phyloP scores from a whole-genome alignment of 371 early-diverging fungal genomes.

The Blyttiomyces sp. region DNA sequence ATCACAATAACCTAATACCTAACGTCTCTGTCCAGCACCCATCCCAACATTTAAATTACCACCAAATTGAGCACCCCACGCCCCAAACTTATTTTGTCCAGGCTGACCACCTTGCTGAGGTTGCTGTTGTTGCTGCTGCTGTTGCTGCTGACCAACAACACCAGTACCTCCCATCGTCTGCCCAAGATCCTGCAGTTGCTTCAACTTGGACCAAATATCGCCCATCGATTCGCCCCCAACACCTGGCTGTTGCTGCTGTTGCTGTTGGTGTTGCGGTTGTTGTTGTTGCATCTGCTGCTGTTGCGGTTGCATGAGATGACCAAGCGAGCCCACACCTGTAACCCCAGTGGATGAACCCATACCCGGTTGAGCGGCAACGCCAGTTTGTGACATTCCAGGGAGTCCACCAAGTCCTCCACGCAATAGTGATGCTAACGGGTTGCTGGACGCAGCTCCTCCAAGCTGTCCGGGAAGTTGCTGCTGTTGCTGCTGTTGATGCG shows the following conservation, averaged over 20 bases:
- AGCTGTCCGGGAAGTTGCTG: slow-evolving; percentile 5
- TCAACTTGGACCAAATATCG: slow-evolving; percentile 26
- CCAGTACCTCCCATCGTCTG: background rate
- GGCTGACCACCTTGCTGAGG: no score
- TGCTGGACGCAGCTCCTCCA: background rate
- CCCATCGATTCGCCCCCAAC: background rate
- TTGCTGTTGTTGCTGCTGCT: no score
- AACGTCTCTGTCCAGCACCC: no score
- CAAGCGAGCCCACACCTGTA: no score
- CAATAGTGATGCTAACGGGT: no score
- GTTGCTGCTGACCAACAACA: background rate
- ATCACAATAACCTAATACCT: no score
- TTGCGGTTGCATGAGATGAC: background rate
- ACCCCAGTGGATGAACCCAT: no score
- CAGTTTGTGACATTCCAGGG: background rate
- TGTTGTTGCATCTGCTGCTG: slow-evolving; percentile 6
- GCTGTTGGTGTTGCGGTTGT: slow-evolving; percentile 7
- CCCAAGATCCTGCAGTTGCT: slow-evolving; percentile 18
- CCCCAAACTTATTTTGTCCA: no score
- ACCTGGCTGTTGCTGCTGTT: background rate
- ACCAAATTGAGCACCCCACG: no score
- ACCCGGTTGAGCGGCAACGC: background rate
- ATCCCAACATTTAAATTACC: no score
- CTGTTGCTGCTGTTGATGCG: slow-evolving; percentile 11
- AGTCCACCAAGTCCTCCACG: background rate